Percentiles rank a stretch among this genome's conserved stretches.
Conservation (phyloP, 768 basidiomycete species). For the Pulveroboletus sp. region DNA sequence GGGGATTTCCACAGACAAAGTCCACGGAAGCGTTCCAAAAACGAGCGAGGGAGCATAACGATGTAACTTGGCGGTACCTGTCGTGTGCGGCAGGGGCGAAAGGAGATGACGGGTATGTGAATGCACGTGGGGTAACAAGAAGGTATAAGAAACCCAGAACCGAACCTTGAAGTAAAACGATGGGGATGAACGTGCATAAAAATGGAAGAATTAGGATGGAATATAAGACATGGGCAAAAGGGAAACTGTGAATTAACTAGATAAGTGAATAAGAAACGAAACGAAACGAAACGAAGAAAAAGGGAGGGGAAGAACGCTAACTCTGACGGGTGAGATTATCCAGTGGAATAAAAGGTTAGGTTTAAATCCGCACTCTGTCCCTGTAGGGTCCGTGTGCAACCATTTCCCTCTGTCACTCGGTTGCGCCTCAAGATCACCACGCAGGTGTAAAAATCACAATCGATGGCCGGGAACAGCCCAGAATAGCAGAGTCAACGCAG, state of each 20-base stretch:
- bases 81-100: constrained; percentile 16
- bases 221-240: constrained; percentile 18
- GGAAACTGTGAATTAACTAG: constrained; percentile 25
- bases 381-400: constrained; percentile 4
- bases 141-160: constrained; percentile 11
- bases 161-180: constrained; percentile 16
- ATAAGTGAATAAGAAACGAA: constrained; percentile 29
- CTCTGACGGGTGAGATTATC: constrained; percentile 19
- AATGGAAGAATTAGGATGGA: constrained; percentile 23
- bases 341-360: constrained; percentile 13
- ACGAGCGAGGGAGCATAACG: constrained; percentile 26
- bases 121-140: constrained; percentile 21
- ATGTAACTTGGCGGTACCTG: constrained; percentile 19
- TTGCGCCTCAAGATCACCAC: constrained; percentile 4
- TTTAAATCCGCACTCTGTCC: constrained; percentile 16
- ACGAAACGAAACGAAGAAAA: not conserved
- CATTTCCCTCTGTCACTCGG: constrained; percentile 1
- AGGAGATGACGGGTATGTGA: constrained; percentile 20
- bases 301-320: not conserved
- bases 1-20: constrained; percentile 8
- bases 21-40: constrained; percentile 14
- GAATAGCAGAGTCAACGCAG: constrained; percentile 85
- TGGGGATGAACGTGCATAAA: constrained; percentile 16
- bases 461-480: constrained; percentile 95
- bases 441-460: constrained; percentile 41